A percentile compares a stretch with the other conserved stretches of the same genome.
Evolutionary conservation across 345 rosid species (phyloP).

Genomic region (Nephelium lappaceum): DNA sequence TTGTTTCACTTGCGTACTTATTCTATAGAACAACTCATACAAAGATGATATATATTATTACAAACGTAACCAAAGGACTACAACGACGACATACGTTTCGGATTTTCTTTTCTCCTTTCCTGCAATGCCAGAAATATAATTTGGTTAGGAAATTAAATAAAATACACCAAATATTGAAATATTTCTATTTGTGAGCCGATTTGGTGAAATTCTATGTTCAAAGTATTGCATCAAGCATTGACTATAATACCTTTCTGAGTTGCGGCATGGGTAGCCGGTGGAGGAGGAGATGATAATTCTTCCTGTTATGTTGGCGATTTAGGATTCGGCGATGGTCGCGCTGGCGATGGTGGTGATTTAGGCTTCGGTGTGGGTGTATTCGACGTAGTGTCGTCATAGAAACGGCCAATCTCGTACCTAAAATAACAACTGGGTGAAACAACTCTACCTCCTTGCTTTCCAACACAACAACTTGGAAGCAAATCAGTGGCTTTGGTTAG

Average conservation of each 20-base stretch:
- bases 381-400: not conserved
- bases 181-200: too few relatives aligned
- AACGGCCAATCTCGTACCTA: not conserved
- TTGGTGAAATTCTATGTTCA: too few relatives aligned
- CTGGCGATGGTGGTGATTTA: too few relatives aligned
- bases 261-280: not conserved
- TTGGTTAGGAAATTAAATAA: too few relatives aligned
- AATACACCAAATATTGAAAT: not conserved
- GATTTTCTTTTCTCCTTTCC: too few relatives aligned
- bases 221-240: not conserved
- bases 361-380: not conserved
- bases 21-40: too few relatives aligned
- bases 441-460: conserved; percentile 16
- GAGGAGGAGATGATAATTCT: not conserved
- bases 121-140: too few relatives aligned
- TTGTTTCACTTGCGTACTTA: too few relatives aligned
- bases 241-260: not conserved
- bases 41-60: too few relatives aligned
- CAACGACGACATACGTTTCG: too few relatives aligned
- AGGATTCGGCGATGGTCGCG: not conserved
- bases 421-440: conserved; percentile 12
- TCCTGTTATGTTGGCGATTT: not conserved
- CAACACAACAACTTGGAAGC: not conserved
- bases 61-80: too few relatives aligned
- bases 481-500: not conserved